A percentile compares a stretch with the other conserved stretches of the same genome.
phyloP scores from a whole-genome alignment of 805 yeast species.

The Ogataea trehalophila region DNA sequence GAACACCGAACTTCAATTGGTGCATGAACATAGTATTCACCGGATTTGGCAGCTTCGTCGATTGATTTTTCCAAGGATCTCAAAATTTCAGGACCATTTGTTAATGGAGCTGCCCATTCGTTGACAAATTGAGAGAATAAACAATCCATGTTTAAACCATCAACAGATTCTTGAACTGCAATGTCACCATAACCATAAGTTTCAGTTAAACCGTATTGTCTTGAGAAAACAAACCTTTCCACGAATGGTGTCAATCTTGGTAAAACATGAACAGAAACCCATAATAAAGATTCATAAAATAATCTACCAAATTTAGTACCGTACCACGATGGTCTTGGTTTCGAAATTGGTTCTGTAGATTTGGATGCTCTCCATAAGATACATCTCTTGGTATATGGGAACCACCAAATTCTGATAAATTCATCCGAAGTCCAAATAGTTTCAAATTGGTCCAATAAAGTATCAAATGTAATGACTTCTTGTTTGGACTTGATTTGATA shows the following conservation, averaged over 20 bases:
- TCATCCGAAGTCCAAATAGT: constrained; percentile 85
- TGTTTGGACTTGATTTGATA: constrained; percentile 77
- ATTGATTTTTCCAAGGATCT: constrained; percentile 58
- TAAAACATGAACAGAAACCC: constrained; percentile 67
- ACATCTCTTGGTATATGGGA: constrained; percentile 83
- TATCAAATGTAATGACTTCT: constrained; percentile 75
- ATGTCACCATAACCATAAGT: constrained; percentile 52
- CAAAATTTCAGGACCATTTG: constrained; percentile 69
- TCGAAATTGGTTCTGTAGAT: constrained; percentile 57
- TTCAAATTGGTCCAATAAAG: constrained; percentile 69
- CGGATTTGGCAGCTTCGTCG: constrained; percentile 49
- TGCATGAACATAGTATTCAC: constrained; percentile 82
- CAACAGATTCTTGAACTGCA: constrained; percentile 76
- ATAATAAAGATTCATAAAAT: constrained; percentile 73
- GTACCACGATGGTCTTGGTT: constrained; percentile 76
- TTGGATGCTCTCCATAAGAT: constrained; percentile 87
- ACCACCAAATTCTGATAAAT: constrained; percentile 95
- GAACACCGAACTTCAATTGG: constrained; percentile 95
- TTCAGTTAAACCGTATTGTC: constrained; percentile 77
- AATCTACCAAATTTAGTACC: constrained; percentile 75
- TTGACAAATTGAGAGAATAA: constrained; percentile 88
- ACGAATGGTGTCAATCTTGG: constrained; percentile 80
- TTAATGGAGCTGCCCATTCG: constrained; percentile 95
- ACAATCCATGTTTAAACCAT: constrained; percentile 93
- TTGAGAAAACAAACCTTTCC: constrained; percentile 77